These are phyloP conservation scores for Albatrellus ellisii DNA, from an alignment of 768 basidiomycete genomes.

Conservation along the genomic window DNA sequence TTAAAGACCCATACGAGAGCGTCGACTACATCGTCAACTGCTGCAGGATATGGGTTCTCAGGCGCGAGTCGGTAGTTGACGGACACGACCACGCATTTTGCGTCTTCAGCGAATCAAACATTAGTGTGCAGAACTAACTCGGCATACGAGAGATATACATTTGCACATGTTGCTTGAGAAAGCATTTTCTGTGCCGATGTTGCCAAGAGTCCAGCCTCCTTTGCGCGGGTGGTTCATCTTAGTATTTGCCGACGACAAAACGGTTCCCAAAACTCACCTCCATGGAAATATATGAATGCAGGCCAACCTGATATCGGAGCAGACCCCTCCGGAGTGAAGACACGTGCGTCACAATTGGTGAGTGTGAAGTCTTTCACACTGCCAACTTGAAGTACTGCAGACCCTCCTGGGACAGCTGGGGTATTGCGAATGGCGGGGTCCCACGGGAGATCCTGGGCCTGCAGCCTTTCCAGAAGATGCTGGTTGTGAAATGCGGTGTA, in stretches of 20 bases:
- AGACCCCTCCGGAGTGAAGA: constrained; percentile 46
- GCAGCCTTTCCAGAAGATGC: constrained; percentile 30
- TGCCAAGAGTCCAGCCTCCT: constrained; percentile 75
- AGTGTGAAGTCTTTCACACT: constrained; percentile 38
- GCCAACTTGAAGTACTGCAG: constrained; percentile 42
- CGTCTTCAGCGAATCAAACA: constrained; percentile 23
- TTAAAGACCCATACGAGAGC: constrained; percentile 46
- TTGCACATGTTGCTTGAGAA: constrained; percentile 51
- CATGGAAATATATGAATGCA: constrained; percentile 61
- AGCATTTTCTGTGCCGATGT: constrained; percentile 42
- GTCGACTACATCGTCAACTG: constrained; percentile 59
- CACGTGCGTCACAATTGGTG: constrained; percentile 39
- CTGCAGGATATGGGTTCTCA: constrained; percentile 57
- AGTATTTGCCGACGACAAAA: background rate
- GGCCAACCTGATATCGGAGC: constrained; percentile 52
- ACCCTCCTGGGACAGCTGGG: constrained; percentile 42
- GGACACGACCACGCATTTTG: constrained; percentile 47
- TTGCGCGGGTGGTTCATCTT: background rate
- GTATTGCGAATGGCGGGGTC: constrained; percentile 38
- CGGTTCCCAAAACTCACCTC: constrained; percentile 29
- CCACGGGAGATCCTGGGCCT: constrained; percentile 50
- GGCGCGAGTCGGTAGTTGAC: constrained; percentile 67
- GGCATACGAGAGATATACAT: constrained; percentile 21
- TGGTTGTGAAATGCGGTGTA: constrained; percentile 51
- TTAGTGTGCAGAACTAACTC: background rate